A percentile compares a stretch with the other conserved stretches of the same genome.
Evolutionary conservation across 78 protist species (phyloP).

Genomic region (Dictyostelium brefeldianum): DNA sequence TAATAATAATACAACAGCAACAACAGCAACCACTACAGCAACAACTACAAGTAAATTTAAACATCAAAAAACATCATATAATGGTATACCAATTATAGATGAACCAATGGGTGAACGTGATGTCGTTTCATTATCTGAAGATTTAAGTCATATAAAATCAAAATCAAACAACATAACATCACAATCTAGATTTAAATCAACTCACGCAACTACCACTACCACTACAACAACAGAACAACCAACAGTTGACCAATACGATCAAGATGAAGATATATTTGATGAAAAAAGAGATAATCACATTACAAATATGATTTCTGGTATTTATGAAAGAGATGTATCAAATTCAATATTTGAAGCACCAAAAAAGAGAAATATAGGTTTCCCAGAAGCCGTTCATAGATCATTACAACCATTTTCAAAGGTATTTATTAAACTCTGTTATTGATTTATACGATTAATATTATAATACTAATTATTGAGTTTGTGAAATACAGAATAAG

Average conservation of each 20-base stretch:
- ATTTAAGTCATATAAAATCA: background rate
- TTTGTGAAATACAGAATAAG: background rate
- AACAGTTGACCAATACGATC: background rate
- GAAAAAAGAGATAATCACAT: slow-evolving; percentile 38
- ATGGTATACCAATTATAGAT: slow-evolving; percentile 63
- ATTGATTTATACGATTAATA: background rate
- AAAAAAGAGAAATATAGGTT: slow-evolving; percentile 23
- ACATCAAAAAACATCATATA: background rate
- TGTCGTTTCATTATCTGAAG: slow-evolving; percentile 26
- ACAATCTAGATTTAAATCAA: slow-evolving; percentile 9
- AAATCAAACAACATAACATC: slow-evolving; percentile 7
- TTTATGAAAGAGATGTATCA: slow-evolving; percentile 62
- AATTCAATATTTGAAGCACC: slow-evolving; percentile 63
- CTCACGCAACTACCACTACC: background rate
- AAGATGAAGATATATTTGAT: slow-evolving; percentile 9
- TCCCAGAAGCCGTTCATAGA: slow-evolving; percentile 70
- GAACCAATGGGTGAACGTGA: slow-evolving; percentile 45
- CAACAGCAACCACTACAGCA: background rate
- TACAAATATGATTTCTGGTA: slow-evolving; percentile 23
- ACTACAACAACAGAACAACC: slow-evolving; percentile 11
- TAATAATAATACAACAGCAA: background rate
- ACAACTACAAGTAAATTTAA: slow-evolving; percentile 3
- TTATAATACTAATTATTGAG: background rate
- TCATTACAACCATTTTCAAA: slow-evolving; percentile 42
- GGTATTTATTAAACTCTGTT: background rate